A percentile compares a stretch with the other conserved stretches of the same genome.
Conservation (phyloP, 257 asterid genomes). For the Lantana camara region DNA sequence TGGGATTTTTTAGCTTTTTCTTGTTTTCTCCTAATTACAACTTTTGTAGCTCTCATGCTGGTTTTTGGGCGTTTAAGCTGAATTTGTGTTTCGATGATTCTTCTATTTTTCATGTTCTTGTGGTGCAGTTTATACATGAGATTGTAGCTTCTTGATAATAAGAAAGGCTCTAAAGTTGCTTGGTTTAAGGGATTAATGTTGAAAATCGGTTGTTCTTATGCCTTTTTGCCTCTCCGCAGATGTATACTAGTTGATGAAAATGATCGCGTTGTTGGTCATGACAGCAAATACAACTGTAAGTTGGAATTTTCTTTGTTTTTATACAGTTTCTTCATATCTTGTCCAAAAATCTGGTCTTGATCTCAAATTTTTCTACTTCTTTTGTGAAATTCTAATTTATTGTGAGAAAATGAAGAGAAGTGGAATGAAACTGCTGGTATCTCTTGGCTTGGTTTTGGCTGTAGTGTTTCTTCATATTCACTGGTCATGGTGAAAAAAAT, state of each 20-base stretch:
- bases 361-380: not conserved
- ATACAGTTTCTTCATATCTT: not conserved
- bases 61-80: not conserved
- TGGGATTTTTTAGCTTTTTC: not conserved
- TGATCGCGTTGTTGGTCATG: constrained; percentile 71
- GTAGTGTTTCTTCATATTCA: too few species aligned
- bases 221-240: constrained; percentile 38
- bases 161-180: not conserved
- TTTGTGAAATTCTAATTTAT: not conserved
- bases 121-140: not conserved
- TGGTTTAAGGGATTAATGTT: not conserved
- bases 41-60: not conserved
- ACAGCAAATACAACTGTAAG: constrained; percentile 77
- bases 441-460: not conserved
- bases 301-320: not conserved
- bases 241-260: constrained; percentile 74
- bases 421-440: not conserved
- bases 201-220: not conserved
- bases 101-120: not conserved
- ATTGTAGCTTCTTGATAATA: not conserved
- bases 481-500: too few species aligned
- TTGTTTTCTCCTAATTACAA: not conserved
- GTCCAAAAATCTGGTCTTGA: not conserved
- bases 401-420: not conserved
- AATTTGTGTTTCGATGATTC: not conserved